Percentiles rank a stretch among this genome's conserved stretches.
Conservation (phyloP, 2,329 filamentous ascomycete genomes). For the Colletotrichum aenigma region DNA sequence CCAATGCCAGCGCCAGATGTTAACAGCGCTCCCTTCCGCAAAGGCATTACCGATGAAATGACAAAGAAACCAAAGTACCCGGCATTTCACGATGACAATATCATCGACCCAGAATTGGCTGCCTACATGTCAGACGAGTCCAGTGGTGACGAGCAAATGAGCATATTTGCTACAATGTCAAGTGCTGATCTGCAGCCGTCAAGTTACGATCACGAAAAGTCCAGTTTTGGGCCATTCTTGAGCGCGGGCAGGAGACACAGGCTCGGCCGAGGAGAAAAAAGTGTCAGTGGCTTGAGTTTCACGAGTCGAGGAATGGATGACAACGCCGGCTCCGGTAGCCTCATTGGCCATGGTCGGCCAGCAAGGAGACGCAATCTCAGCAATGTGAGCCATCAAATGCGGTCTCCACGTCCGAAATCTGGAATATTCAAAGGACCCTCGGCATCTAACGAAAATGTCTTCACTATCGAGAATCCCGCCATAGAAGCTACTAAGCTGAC, state of each 20-base stretch:
- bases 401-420: constrained; percentile 72
- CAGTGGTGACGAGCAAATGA: constrained; percentile 90
- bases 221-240: constrained; percentile 74
- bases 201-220: constrained; percentile 75
- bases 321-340: constrained; percentile 55
- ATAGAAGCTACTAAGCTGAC: constrained; percentile 57
- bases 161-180: constrained; percentile 79
- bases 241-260: constrained; percentile 78
- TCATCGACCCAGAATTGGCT: constrained; percentile 95
- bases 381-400: constrained; percentile 75
- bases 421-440: constrained; percentile 61
- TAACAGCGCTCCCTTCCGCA: constrained; percentile 87
- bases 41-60: constrained; percentile 69
- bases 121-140: constrained; percentile 96
- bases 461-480: constrained; percentile 49
- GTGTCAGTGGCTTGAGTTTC: constrained; percentile 71
- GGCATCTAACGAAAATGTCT: constrained; percentile 54
- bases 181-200: constrained; percentile 66
- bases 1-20: constrained; percentile 63
- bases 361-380: constrained; percentile 82
- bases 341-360: constrained; percentile 64
- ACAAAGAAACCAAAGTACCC: constrained; percentile 72
- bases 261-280: constrained; percentile 75
- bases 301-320: constrained; percentile 74
- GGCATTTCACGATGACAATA: constrained; percentile 98